Evolutionary conservation across 306 rosid genomes (phyloP).

Genomic region (Casuarina cunninghamiana): DNA sequence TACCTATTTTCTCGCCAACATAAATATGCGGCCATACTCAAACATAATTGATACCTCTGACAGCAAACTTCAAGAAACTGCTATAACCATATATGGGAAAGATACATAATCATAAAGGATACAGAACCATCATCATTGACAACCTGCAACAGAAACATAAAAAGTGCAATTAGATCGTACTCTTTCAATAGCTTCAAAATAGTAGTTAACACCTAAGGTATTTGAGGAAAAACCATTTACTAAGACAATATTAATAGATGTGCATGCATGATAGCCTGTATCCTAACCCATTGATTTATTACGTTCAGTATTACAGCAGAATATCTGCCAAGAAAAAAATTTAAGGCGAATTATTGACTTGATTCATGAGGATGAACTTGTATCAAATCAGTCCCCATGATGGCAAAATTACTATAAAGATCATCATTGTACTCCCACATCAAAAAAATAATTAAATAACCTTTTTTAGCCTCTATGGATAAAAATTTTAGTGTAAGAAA

Average conservation of each 20-base stretch:
- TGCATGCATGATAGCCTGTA: background rate
- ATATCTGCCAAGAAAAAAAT: too few relatives aligned
- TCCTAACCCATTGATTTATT: background rate
- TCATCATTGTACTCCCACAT: too few relatives aligned
- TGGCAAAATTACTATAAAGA: too few relatives aligned
- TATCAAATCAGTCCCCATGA: too few relatives aligned
- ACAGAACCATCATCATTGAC: slow-evolving; percentile 92
- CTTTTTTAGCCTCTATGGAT: too few relatives aligned
- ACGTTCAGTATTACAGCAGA: too few relatives aligned
- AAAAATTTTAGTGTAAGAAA: too few relatives aligned
- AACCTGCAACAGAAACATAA: slow-evolving; percentile 66
- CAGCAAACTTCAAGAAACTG: background rate
- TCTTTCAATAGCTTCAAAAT: background rate
- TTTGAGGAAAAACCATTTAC: background rate
- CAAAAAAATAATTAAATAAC: too few relatives aligned
- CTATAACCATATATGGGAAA: slow-evolving; percentile 2
- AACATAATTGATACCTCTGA: background rate
- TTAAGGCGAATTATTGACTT: too few relatives aligned
- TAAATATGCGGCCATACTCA: background rate
- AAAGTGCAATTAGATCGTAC: slow-evolving; percentile 7
- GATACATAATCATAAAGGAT: slow-evolving; percentile 50
- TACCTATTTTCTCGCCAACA: background rate
- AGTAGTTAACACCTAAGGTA: background rate
- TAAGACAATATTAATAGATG: background rate
- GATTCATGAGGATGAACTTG: too few relatives aligned